Percentiles rank a stretch among this genome's conserved stretches.
These are phyloP conservation scores for Harringtonia lauricola DNA, from an alignment of 2,329 filamentous ascomycete species.

Conservation along the genomic window DNA sequence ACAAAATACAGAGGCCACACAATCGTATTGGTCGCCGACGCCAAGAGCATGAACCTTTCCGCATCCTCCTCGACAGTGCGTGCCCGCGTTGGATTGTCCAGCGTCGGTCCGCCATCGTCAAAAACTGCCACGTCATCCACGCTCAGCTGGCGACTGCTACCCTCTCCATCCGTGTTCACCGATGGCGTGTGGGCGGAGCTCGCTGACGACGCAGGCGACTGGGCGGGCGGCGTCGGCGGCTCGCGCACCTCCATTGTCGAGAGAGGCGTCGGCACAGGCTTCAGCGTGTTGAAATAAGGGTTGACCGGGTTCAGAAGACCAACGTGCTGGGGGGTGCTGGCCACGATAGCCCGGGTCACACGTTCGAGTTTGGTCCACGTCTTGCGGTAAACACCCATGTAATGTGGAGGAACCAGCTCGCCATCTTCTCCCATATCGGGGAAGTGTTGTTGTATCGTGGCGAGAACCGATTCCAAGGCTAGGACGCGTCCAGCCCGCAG, in stretches of 20 bases:
- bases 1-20: constrained; percentile 40
- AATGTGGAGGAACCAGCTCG: constrained; percentile 15
- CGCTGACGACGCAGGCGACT: constrained; percentile 7
- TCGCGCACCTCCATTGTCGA: constrained; percentile 10
- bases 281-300: constrained; percentile 16
- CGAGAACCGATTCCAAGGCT: constrained; percentile 34
- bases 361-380: constrained; percentile 27
- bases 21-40: constrained; percentile 34
- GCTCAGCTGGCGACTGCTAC: too few species aligned
- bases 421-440: constrained; percentile 12
- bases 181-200: neutral
- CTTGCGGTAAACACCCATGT: constrained; percentile 22
- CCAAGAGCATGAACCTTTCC: constrained; percentile 35
- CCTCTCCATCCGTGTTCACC: neutral
- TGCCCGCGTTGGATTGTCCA: constrained; percentile 28
- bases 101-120: constrained; percentile 21
- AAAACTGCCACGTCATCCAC: constrained; percentile 7
- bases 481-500: constrained; percentile 34
- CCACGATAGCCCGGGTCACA: constrained; percentile 30
- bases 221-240: constrained; percentile 4
- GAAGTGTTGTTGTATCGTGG: constrained; percentile 27
- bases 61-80: constrained; percentile 24
- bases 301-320: constrained; percentile 32
- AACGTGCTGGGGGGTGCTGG: constrained; percentile 38
- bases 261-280: constrained; percentile 4